Evolutionary conservation across 1,139 yeast genomes (phyloP).

Genomic region (Lodderomyces jiufengensis): DNA sequence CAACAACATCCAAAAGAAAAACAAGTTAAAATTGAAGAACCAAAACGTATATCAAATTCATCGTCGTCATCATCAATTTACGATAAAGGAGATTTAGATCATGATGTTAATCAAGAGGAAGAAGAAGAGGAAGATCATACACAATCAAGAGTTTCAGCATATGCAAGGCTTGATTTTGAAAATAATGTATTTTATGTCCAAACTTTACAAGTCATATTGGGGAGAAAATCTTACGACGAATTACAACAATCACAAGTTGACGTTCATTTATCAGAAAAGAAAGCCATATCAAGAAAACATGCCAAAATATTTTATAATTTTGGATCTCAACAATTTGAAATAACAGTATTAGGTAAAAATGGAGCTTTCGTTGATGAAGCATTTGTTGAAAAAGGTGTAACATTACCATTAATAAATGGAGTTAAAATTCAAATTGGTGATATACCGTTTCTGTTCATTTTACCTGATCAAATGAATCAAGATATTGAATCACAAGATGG

Average conservation of each 20-base stretch:
- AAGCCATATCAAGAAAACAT: conserved; percentile 88
- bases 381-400: conserved; percentile 84
- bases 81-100: neutral
- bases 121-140: conserved; percentile 14
- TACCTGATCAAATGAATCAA: conserved; percentile 53
- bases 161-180: conserved; percentile 90
- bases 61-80: neutral
- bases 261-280: conserved; percentile 86
- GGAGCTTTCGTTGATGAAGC: conserved; percentile 94
- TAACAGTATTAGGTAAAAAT: conserved; percentile 86
- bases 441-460: conserved; percentile 78
- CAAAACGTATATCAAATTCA: neutral
- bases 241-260: conserved; percentile 58
- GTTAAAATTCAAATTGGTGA: conserved; percentile 92
- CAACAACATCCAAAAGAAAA: neutral
- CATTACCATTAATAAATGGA: conserved; percentile 77
- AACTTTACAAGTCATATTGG: conserved; percentile 87
- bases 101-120: conserved; percentile 3
- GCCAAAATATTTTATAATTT: conserved; percentile 94
- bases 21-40: neutral
- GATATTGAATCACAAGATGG: conserved; percentile 21
- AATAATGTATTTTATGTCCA: conserved; percentile 92
- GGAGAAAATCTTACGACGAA: conserved; percentile 80
- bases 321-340: conserved; percentile 88
- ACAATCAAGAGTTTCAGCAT: conserved; percentile 71